Conservation (phyloP, 768 basidiomycete genomes). For the Lactarius evosmus region DNA sequence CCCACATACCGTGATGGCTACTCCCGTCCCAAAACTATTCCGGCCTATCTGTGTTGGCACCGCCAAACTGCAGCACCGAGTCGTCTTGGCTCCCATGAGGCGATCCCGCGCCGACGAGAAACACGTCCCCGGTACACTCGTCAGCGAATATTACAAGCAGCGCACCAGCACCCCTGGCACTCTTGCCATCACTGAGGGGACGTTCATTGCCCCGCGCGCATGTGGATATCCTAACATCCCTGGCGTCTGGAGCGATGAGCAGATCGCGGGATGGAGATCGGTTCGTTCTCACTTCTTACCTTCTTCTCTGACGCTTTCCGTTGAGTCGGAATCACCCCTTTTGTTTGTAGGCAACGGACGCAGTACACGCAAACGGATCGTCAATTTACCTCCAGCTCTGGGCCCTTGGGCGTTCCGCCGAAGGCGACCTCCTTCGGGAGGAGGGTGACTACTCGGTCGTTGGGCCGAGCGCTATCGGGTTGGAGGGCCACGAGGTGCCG, state of each 20-base stretch:
- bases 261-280: constrained; percentile 54
- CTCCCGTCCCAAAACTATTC: constrained; percentile 37
- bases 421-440: background rate
- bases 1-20: background rate
- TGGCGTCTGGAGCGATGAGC: constrained; percentile 50
- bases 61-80: constrained; percentile 44
- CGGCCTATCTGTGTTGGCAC: constrained; percentile 45
- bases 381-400: constrained; percentile 48
- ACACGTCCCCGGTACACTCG: constrained; percentile 40
- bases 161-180: constrained; percentile 48
- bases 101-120: constrained; percentile 39
- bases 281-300: constrained; percentile 30
- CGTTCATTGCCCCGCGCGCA: constrained; percentile 50
- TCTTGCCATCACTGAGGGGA: constrained; percentile 56
- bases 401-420: constrained; percentile 44
- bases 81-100: constrained; percentile 55
- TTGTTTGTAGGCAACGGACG: constrained; percentile 30
- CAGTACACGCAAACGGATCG: constrained; percentile 44
- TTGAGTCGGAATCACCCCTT: no score
- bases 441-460: background rate
- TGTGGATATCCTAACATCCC: constrained; percentile 43
- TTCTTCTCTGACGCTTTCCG: background rate
- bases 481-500: constrained; percentile 31
- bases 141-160: constrained; percentile 48
- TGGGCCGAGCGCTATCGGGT: background rate